Conservation (phyloP, 2,329 filamentous ascomycete species). For the Ophiocordyceps camponoti-leonardi region DNA sequence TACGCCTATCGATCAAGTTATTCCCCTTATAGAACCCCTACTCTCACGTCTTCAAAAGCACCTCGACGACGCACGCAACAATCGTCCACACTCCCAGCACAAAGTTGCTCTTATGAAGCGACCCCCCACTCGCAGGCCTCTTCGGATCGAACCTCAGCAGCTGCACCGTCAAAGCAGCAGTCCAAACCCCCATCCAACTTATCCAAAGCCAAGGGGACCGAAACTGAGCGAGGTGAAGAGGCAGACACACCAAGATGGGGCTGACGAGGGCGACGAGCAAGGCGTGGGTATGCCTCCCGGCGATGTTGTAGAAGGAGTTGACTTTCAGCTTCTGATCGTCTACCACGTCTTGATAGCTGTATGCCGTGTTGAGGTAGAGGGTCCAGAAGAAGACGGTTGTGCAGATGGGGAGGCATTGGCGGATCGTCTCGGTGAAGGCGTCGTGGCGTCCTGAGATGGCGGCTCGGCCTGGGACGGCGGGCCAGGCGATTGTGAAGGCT, state of each 20-base stretch:
- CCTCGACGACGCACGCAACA: slow-evolving; percentile 6
- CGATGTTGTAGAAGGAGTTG: slow-evolving; percentile 5
- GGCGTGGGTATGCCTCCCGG: not conserved
- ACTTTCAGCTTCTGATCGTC: slow-evolving; percentile 9
- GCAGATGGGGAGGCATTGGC: slow-evolving; percentile 7
- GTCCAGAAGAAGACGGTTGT: slow-evolving; percentile 11
- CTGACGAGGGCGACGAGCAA: not conserved
- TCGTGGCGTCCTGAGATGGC: slow-evolving; percentile 6
- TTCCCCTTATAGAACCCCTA: not conserved
- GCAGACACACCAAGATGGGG: not conserved
- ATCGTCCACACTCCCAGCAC: slow-evolving; percentile 7
- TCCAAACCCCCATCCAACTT: slow-evolving; percentile 1
- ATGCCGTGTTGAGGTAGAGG: slow-evolving; percentile 9
- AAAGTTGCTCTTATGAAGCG: slow-evolving; percentile 8
- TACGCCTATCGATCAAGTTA: too few species aligned
- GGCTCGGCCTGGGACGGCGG: slow-evolving; percentile 7
- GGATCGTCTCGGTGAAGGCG: slow-evolving; percentile 4
- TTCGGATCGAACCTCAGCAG: slow-evolving; percentile 6
- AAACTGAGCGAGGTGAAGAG: not conserved
- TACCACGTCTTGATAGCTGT: slow-evolving; percentile 9
- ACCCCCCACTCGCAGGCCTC: slow-evolving; percentile 6
- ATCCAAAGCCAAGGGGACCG: slow-evolving; percentile 1
- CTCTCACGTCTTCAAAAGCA: not conserved
- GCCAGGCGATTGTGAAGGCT: slow-evolving; percentile 8
- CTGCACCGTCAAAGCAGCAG: slow-evolving; percentile 1